Evolutionary conservation across 257 asterid genomes (phyloP).

Genomic region (Nicotiana knightiana): DNA sequence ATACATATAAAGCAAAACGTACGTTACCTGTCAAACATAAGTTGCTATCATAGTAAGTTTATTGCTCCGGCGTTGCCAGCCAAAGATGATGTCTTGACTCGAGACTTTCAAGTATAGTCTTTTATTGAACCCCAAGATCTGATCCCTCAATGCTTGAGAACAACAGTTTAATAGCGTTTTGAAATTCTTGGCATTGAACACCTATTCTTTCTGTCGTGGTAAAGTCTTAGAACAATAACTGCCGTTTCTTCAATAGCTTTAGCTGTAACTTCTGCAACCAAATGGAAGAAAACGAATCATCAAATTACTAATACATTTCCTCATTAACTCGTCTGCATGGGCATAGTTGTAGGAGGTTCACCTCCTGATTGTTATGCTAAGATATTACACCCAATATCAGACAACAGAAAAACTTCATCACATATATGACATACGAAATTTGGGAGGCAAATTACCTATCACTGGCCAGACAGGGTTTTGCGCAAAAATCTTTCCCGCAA

Average conservation of each 20-base stretch:
- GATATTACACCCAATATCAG: background rate
- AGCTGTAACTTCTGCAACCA: conserved; percentile 78
- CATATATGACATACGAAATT: background rate
- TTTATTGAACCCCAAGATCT: background rate
- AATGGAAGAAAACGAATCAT: background rate
- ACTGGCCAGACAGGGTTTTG: conserved; percentile 93
- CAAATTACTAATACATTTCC: background rate
- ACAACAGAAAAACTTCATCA: background rate
- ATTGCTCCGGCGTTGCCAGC: background rate
- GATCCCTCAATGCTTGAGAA: conserved; percentile 2
- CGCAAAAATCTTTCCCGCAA: conserved; percentile 57
- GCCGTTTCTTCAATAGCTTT: conserved; percentile 98
- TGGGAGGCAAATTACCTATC: conserved; percentile 53
- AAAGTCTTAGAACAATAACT: conserved; percentile 72
- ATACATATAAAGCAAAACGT: background rate
- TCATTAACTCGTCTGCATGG: background rate
- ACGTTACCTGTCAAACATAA: background rate
- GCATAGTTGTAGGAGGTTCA: background rate
- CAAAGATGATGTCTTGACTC: background rate
- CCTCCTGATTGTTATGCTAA: background rate
- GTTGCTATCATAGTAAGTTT: background rate
- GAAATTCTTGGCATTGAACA: conserved; percentile 96
- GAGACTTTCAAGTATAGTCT: background rate
- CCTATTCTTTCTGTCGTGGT: conserved; percentile 78
- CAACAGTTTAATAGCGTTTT: conserved; percentile 47